These are phyloP conservation scores for Nicotiana obtusifolia DNA, from an alignment of 257 asterid species.

Conservation along the genomic window DNA sequence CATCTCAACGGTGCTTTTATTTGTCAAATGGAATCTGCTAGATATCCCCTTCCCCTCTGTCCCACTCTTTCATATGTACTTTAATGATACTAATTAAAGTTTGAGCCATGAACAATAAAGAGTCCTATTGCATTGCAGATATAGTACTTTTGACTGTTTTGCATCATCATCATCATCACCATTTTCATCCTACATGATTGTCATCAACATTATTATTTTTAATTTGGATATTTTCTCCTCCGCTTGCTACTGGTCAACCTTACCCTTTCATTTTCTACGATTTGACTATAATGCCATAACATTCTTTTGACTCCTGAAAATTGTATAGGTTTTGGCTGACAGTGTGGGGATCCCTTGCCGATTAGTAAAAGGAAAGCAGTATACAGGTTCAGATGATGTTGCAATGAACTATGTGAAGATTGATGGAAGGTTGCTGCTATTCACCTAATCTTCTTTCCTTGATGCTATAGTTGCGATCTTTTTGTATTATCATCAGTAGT, in stretches of 20 bases:
- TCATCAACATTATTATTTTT: background rate
- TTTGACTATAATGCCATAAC: background rate
- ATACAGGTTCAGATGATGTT: conserved; percentile 86
- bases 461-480: background rate
- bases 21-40: background rate
- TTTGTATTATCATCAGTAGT: background rate
- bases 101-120: no score
- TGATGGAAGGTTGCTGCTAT: conserved; percentile 57
- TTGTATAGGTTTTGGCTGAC: conserved; percentile 89
- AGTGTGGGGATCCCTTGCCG: conserved; percentile 78
- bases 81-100: no score
- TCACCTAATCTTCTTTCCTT: conserved; percentile 6
- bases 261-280: background rate
- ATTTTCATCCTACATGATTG: no score
- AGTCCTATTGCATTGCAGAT: no score
- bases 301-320: conserved; percentile 20
- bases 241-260: background rate
- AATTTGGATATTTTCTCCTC: background rate
- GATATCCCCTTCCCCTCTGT: no score
- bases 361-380: conserved; percentile 80
- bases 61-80: no score
- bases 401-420: conserved; percentile 81
- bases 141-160: no score
- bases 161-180: no score
- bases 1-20: background rate